These are phyloP conservation scores for Backusella macrospora DNA, from an alignment of 192 early-diverging fungal species.

Conservation along the genomic window DNA sequence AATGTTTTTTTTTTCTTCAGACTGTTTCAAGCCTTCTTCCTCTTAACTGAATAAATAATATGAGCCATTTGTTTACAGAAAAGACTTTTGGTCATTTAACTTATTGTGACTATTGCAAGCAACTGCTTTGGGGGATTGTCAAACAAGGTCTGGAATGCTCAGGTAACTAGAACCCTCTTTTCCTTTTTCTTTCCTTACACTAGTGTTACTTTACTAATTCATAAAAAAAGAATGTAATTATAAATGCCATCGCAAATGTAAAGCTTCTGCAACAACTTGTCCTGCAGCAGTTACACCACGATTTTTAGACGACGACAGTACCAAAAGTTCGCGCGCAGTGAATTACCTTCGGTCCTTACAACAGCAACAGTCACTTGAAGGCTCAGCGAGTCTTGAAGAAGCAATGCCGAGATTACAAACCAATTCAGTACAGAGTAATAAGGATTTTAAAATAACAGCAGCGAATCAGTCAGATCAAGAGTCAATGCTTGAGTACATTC, in stretches of 20 bases:
- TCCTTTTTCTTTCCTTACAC: background rate
- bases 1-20: too few relatives aligned
- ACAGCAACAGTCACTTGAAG: background rate
- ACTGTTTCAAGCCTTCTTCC: slow-evolving; percentile 1
- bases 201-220: background rate
- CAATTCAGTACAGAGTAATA: background rate
- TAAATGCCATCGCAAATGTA: slow-evolving; percentile 1
- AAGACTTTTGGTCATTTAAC: slow-evolving; percentile 64
- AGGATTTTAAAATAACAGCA: background rate
- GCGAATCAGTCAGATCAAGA: background rate
- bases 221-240: slow-evolving; percentile 3
- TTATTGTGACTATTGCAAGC: slow-evolving; percentile 71
- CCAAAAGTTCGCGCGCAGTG: slow-evolving; percentile 1
- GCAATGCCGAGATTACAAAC: background rate
- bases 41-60: background rate
- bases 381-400: background rate
- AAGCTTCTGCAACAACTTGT: background rate
- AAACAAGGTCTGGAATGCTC: slow-evolving; percentile 68
- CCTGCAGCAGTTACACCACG: background rate
- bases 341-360: background rate
- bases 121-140: slow-evolving; percentile 72
- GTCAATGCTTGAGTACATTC: background rate
- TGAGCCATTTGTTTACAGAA: slow-evolving; percentile 58
- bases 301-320: background rate
- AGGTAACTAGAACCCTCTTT: slow-evolving; percentile 34